Conservation (phyloP, 768 basidiomycete genomes). For the Chalciporus pseudorubinellus region DNA sequence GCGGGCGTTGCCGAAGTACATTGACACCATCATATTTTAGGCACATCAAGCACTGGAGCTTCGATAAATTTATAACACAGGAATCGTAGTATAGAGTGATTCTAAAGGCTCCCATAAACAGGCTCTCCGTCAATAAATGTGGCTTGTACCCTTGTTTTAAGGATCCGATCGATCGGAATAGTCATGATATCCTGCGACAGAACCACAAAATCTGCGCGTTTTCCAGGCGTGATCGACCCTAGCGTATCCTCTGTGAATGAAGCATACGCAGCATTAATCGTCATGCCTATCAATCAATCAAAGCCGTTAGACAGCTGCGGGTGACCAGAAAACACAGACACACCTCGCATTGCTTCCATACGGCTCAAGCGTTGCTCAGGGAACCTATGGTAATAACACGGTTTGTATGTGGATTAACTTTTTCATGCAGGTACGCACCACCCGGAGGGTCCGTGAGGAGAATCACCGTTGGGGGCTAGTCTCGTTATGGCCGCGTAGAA, state of each 20-base stretch:
- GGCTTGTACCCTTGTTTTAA: conserved; percentile 63
- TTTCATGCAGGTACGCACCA: conserved; percentile 51
- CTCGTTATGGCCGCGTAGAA: conserved; percentile 90
- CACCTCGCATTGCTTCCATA: conserved; percentile 72
- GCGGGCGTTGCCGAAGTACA: conserved; percentile 12
- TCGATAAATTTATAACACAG: too few species aligned
- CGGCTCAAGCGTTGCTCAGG: conserved; percentile 76
- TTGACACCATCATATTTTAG: too few species aligned
- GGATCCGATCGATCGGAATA: conserved; percentile 54
- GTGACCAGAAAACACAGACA: not conserved
- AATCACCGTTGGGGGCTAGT: conserved; percentile 61
- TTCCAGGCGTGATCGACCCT: conserved; percentile 78
- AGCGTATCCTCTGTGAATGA: conserved; percentile 71
- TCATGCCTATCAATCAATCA: conserved; percentile 60
- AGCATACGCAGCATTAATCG: conserved; percentile 83
- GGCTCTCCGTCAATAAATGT: conserved; percentile 77
- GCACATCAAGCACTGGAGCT: not conserved
- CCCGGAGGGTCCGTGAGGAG: conserved; percentile 79
- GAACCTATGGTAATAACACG: conserved; percentile 51
- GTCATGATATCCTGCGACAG: conserved; percentile 81
- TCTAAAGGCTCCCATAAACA: conserved; percentile 42
- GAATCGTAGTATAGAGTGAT: not conserved
- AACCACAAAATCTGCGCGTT: conserved; percentile 83
- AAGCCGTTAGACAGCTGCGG: not conserved
- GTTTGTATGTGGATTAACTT: not conserved